Evolutionary conservation across 441 rosid genomes (phyloP), one percentile per base, ranked within the genome.

Genomic region (Flueggea neowawraea): DNA sequence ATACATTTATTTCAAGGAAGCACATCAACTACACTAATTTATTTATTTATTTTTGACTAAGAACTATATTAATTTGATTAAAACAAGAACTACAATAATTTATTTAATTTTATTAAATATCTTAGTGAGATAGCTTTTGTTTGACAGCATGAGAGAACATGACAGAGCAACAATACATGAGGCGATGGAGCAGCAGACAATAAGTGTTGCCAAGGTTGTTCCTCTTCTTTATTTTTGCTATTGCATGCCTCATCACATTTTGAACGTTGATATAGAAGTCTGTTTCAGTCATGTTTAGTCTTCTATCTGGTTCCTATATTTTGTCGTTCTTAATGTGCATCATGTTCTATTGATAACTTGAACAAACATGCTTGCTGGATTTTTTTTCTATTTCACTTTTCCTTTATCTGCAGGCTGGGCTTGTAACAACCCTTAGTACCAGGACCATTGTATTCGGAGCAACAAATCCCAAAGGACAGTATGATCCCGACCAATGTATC

Each of bases 121-220:
- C 28, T 22, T 22, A 22, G 1, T 22, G 28, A 2, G 28, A 22
- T 22, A 22, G 28, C 12, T 62, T 75, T 59, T 54, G 57, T 56
- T 58, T 58, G 66, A 41, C 84, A 95, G 96, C 75, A 91, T 91
- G 98, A 88, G 90, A 75, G 97, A 89, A 76, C 99, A 95, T 78
- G 98, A 95, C 78, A 80, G 98, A 69, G 98, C 97, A 66, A 88
- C 97, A 54, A 95, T 95, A 83, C 99, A 95, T 10, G 99, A 95
- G 70, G 99, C 97, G 67, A 95, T 95, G 99, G 99, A 95, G 81
- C 99, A 95, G 80, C 99, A 95, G 83, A 91, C 97, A 12, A 91
- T 95, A 77, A 95, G 98, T 63, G 83, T 95, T 63, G 99, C 98
- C 32, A 91, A 95, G 97, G 99, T 61, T 65, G 16, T 45, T 58